Base-by-base conservation (phyloP, 164 flowering plant genomes). In the Annona cherimola region DNA sequence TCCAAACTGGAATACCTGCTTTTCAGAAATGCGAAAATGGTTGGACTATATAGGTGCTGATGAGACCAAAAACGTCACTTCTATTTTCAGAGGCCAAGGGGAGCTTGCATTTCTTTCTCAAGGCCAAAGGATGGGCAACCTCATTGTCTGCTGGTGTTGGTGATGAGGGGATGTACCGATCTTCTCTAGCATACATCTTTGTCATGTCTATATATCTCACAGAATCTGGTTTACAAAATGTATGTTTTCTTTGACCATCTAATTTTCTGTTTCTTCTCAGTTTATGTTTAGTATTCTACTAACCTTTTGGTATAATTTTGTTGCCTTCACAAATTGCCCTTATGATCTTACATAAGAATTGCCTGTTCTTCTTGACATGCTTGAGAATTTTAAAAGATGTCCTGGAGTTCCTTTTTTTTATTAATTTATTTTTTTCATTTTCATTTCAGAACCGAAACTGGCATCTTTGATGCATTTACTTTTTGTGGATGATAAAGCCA, bases 131-230 rank as follows among this genome's bases (percentile, higher is more conserved):
- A 68, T 96, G 91, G 96, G 87, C 84, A 71, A 87, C 93, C 72
- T 96, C 99, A 19, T 79, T 96, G 70, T 91, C 96, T 71, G 99
- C 99, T 80, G 99, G 97, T 77, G 97, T 96, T 74, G 91, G 96
- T 57, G 94, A 91, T 81, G 99, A 88, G 69, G 99, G 99, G 73
- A 77, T 90, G 86, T 71, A 86, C 16, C 87, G 92, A 62, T 91
- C 98, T 57, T 90, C 97, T 42, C 20, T 93, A 66, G 94, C 92
- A 41, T 96, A 90, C 76, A 76, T 91, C 16, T 96, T 96, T 84
- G 80, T 76, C 81, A 84, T 96, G 82, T 86, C 96, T 57, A 88
- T 96, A 76, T 82, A 84, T 82, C 91, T 96, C 57, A 93, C 97
- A 14, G 93, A 89, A 76, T 86, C 87, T 79, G 99, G 99, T 69